Evolutionary conservation across 805 yeast species (phyloP).

Genomic region (Kodamaea nitidulidarum): DNA sequence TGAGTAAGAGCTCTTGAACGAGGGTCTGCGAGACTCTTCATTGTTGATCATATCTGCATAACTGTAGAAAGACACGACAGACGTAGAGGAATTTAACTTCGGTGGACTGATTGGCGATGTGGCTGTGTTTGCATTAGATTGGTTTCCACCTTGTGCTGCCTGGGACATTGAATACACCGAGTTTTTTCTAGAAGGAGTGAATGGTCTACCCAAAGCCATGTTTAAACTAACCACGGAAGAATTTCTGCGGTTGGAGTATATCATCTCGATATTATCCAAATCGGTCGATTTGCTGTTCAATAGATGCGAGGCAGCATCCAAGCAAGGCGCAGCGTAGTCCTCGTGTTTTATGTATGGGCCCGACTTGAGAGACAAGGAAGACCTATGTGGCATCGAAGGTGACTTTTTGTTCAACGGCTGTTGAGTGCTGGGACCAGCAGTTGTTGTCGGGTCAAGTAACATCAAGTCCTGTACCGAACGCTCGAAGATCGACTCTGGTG

Average conservation of each 20-base stretch:
- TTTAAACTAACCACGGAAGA: slow-evolving; percentile 48
- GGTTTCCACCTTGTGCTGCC: slow-evolving; percentile 8
- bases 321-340: slow-evolving; percentile 74
- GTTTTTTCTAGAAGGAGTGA: slow-evolving; percentile 38
- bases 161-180: slow-evolving; percentile 25
- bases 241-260: slow-evolving; percentile 54
- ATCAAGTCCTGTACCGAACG: slow-evolving; percentile 37
- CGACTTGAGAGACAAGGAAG: slow-evolving; percentile 21
- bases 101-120: slow-evolving; percentile 39
- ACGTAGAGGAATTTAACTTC: slow-evolving; percentile 30
- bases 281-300: slow-evolving; percentile 57
- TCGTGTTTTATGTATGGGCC: slow-evolving; percentile 40
- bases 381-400: slow-evolving; percentile 19
- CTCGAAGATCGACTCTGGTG: slow-evolving; percentile 31
- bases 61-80: slow-evolving; percentile 55
- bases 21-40: slow-evolving; percentile 69
- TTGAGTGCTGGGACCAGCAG: slow-evolving; percentile 1
- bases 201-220: slow-evolving; percentile 46
- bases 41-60: slow-evolving; percentile 76
- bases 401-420: slow-evolving; percentile 14
- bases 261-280: slow-evolving; percentile 67
- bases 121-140: slow-evolving; percentile 13
- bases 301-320: slow-evolving; percentile 71
- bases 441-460: slow-evolving; percentile 10
- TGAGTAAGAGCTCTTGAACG: slow-evolving; percentile 36